These are phyloP conservation scores for Sphaerostilbella broomeana DNA, from an alignment of 2,329 filamentous ascomycete species.

Conservation along the genomic window DNA sequence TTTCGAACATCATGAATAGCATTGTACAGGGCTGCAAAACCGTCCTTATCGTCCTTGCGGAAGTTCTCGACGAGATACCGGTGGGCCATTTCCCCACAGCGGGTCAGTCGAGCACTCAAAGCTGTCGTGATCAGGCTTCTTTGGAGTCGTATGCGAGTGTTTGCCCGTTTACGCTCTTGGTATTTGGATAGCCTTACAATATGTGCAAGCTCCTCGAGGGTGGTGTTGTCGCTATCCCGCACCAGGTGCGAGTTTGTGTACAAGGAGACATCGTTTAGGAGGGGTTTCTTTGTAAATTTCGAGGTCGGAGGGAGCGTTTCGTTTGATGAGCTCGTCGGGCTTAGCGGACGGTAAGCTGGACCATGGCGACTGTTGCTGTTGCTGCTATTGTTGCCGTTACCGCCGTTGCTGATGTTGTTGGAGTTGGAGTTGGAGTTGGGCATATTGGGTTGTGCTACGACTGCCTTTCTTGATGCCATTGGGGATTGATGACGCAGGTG, in stretches of 20 bases:
- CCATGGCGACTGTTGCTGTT: conserved; percentile 24
- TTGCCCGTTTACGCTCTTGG: conserved; percentile 72
- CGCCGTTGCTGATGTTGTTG: too few relatives aligned
- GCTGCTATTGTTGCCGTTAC: too few relatives aligned
- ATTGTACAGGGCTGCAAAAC: conserved; percentile 67
- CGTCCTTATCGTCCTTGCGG: conserved; percentile 70
- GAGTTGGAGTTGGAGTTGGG: too few relatives aligned
- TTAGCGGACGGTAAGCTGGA: conserved; percentile 21
- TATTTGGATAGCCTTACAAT: conserved; percentile 71
- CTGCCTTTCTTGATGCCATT: conserved; percentile 39
- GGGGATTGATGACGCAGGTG: conserved; percentile 30
- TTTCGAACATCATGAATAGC: conserved; percentile 73
- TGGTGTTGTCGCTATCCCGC: conserved; percentile 58
- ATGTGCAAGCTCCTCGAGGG: conserved; percentile 70
- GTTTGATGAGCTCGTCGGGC: conserved; percentile 31
- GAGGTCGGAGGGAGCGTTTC: conserved; percentile 8
- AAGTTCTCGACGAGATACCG: conserved; percentile 73
- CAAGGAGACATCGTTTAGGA: conserved; percentile 59
- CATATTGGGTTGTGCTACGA: conserved; percentile 40
- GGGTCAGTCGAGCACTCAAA: conserved; percentile 65
- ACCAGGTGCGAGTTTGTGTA: conserved; percentile 58
- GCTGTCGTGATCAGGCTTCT: conserved; percentile 68
- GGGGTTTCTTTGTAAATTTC: conserved; percentile 39
- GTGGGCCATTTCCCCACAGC: conserved; percentile 68
- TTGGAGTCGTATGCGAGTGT: conserved; percentile 66